Evolutionary conservation across 148 eudicot species (phyloP), one percentile per base, ranked within the genome.

Genomic region (Pharnaceum exiguum): DNA sequence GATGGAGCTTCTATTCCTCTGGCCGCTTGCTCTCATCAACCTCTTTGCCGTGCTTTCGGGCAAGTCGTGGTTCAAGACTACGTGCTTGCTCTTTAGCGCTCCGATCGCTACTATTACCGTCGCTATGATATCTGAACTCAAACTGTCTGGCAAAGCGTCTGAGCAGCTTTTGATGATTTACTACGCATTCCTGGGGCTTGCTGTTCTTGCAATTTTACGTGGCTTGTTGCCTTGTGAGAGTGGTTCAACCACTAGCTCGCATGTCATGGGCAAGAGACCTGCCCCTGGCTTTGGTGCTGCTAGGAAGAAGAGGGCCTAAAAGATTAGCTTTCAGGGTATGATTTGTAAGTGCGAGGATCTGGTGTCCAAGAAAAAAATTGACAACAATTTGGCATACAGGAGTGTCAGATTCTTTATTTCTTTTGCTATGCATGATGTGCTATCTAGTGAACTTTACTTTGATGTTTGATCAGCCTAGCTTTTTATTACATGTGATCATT

Each of bases 61-160:
- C 5, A 76, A 69, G 23, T 58, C 80, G 11, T 79, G 84, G 84
- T 51, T 69, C n/a, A 30, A 2, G 65, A 72, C 77, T 51, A 55
- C 80, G 11, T 75, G 75, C 51, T 75, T 79, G 77, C n/a, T 76
- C 47, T 76, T 52, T 43, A 80, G 84, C 16, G 72, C 33, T 39
- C 65, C 70, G 40, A 32, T 60, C 37, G 46, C 67, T 39, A 75
- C 80, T 49, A 46, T 75, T 22, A 65, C 72, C 80, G 84, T 79
- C 7, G 51, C 51, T 16, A 47, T 47, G 5, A 27, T 47, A 5
- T 47, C 51, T 10, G 51, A 47, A 2, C 51, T 47, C 1, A 1
- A 22, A 13, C 23, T 22, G n/a, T 47, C 51, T 2, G 51, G 51
- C 51, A 27, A 30, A 47, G 30, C 51, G 23, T 23, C 51, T 3